phyloP scores from a whole-genome alignment of 2,329 filamentous ascomycete genomes.

The Phaeosphaeriaceae sp. region DNA sequence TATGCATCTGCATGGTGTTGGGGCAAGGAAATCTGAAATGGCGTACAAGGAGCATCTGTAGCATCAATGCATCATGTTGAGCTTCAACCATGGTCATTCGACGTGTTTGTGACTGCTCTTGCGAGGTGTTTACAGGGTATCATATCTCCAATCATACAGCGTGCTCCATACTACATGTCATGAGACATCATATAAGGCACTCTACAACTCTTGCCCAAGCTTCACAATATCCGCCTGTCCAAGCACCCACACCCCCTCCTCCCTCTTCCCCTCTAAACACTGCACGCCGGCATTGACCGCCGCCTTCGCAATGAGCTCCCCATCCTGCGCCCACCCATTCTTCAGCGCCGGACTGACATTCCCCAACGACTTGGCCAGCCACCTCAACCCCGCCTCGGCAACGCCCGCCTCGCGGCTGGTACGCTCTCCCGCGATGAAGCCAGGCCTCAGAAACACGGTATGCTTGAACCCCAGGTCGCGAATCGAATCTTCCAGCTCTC shows the following conservation, averaged over 20 bases:
- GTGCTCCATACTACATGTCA: not conserved
- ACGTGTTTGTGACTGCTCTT: not conserved
- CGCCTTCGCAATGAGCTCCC: conserved; percentile 73
- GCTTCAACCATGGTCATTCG: not conserved
- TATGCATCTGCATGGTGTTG: not conserved
- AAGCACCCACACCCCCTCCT: conserved; percentile 69
- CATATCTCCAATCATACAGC: too few relatives aligned
- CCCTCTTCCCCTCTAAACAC: conserved; percentile 60
- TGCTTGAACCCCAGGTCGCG: conserved; percentile 77
- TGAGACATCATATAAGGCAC: not conserved
- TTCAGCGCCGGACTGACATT: conserved; percentile 55
- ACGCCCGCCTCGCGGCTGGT: conserved; percentile 2
- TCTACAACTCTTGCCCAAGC: conserved; percentile 60
- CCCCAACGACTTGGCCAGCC: conserved; percentile 65
- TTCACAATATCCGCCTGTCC: conserved; percentile 69
- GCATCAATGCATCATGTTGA: conserved; percentile 1
- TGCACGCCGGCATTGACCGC: conserved; percentile 67
- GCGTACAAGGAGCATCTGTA: conserved; percentile 1
- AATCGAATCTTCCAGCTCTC: conserved; percentile 82
- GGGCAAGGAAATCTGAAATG: not conserved
- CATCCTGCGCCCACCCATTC: conserved; percentile 77
- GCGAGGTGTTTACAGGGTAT: too few relatives aligned
- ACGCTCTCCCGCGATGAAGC: conserved; percentile 76
- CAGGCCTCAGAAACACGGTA: conserved; percentile 77
- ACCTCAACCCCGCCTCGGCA: conserved; percentile 64